These are phyloP conservation scores for Orbilia blumenaviensis DNA, from an alignment of 2,329 filamentous ascomycete species.

Conservation along the genomic window DNA sequence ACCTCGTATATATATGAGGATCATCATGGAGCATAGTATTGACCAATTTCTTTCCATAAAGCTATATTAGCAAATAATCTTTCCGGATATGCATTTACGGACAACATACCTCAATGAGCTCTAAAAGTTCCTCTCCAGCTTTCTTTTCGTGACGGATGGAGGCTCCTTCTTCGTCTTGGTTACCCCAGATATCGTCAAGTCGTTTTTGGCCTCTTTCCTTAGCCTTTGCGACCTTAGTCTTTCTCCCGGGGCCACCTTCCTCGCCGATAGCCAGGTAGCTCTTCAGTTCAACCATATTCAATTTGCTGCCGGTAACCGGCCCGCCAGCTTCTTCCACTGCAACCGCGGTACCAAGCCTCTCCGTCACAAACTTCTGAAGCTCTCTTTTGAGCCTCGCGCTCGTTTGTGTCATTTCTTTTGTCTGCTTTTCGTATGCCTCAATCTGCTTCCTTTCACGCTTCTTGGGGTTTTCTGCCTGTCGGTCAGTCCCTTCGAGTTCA, in stretches of 20 bases:
- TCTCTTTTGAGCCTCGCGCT: constrained; percentile 29
- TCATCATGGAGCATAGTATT: constrained; percentile 45
- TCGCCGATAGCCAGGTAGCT: constrained; percentile 18
- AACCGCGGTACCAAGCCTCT: constrained; percentile 34
- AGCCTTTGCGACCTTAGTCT: constrained; percentile 28
- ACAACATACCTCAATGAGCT: constrained; percentile 34
- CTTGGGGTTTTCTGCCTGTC: constrained; percentile 7
- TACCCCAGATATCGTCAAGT: constrained; percentile 48
- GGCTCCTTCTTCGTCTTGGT: constrained; percentile 14
- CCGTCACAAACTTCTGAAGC: constrained; percentile 45
- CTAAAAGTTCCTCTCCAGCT: constrained; percentile 34
- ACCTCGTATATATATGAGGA: constrained; percentile 38
- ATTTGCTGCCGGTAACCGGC: constrained; percentile 38
- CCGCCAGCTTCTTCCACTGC: constrained; percentile 50
- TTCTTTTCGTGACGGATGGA: constrained; percentile 10
- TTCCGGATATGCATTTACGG: not conserved
- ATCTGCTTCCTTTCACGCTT: constrained; percentile 38
- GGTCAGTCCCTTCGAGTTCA: constrained; percentile 28
- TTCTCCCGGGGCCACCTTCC: constrained; percentile 6
- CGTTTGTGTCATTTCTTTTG: constrained; percentile 27
- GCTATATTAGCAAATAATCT: not conserved
- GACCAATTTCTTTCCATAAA: constrained; percentile 31
- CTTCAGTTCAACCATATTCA: constrained; percentile 23
- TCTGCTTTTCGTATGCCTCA: constrained; percentile 32
- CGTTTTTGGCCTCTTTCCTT: constrained; percentile 43